Evolutionary conservation across 192 early-diverging fungal species (phyloP).

Genomic region (Coemansia guatemalensis): DNA sequence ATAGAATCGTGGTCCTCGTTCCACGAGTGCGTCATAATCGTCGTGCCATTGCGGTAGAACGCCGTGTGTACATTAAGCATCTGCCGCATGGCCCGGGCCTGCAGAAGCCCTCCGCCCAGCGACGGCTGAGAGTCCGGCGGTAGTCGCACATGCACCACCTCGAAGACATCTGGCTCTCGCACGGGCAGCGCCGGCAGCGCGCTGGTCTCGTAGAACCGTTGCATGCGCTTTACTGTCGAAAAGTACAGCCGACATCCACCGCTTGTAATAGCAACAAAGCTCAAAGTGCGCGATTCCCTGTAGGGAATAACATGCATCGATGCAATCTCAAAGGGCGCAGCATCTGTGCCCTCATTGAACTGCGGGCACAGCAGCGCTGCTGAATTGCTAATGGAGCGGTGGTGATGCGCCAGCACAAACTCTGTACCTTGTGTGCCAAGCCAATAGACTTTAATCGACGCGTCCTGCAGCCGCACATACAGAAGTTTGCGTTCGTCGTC

Average conservation of each 20-base stretch:
- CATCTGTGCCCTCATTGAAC: slow-evolving; percentile 44
- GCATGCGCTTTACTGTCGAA: slow-evolving; percentile 49
- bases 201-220: slow-evolving; percentile 35
- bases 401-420: slow-evolving; percentile 57
- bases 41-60: slow-evolving; percentile 66
- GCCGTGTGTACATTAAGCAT: slow-evolving; percentile 60
- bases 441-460: slow-evolving; percentile 69
- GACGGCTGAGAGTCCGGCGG: slow-evolving; percentile 57
- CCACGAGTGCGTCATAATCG: slow-evolving; percentile 64
- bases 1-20: slow-evolving; percentile 73
- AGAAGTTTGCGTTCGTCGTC: slow-evolving; percentile 68
- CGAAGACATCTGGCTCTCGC: slow-evolving; percentile 57
- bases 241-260: slow-evolving; percentile 80
- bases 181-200: slow-evolving; percentile 1
- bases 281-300: slow-evolving; percentile 64
- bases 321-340: slow-evolving; percentile 63
- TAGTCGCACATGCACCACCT: slow-evolving; percentile 67
- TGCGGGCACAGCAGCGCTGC: slow-evolving; percentile 55
- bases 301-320: slow-evolving; percentile 69
- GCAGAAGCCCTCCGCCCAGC: slow-evolving; percentile 17
- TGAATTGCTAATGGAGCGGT: slow-evolving; percentile 51
- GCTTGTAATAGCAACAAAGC: slow-evolving; percentile 78
- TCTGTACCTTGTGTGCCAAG: slow-evolving; percentile 59
- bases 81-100: slow-evolving; percentile 7
- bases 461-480: slow-evolving; percentile 69